These are phyloP conservation scores for Tetrahymena malaccensis DNA, from an alignment of 73 alveolate genomes.

Conservation along the genomic window DNA sequence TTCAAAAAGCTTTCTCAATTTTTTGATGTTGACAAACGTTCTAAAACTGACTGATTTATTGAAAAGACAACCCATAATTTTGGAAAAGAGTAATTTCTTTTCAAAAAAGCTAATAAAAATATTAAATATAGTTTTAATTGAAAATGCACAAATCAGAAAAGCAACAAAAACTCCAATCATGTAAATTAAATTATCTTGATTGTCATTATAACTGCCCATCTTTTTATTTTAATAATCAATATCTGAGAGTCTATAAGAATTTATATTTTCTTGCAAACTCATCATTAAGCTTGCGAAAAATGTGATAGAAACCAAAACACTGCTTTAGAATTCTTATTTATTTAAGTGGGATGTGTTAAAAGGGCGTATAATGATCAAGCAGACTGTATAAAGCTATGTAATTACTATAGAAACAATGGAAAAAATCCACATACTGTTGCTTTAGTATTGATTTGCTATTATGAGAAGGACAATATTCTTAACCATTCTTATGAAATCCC, in stretches of 20 bases:
- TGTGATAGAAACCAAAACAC: neutral
- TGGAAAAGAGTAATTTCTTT: neutral
- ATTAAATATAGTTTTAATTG: neutral
- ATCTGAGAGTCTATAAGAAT: neutral
- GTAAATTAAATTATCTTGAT: neutral
- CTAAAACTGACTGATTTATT: neutral
- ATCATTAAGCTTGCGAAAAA: neutral
- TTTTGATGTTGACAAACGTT: neutral
- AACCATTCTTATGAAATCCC: constrained; percentile 47
- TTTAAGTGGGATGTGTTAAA: neutral
- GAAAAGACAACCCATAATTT: neutral
- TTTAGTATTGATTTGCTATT: neutral
- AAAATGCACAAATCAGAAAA: neutral
- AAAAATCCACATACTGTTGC: neutral
- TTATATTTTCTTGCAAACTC: neutral
- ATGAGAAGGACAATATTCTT: constrained; percentile 10
- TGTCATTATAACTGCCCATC: neutral
- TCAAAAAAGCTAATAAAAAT: neutral
- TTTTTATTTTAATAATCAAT: neutral
- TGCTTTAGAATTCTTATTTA: neutral
- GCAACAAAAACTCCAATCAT: neutral
- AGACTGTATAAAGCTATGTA: neutral
- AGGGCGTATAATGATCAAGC: neutral
- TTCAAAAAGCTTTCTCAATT: neutral
- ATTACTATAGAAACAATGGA: neutral